A percentile compares a stretch with the other conserved stretches of the same genome.
Evolutionary conservation across 2,329 filamentous ascomycete species (phyloP).

Genomic region (Calonectria montana): DNA sequence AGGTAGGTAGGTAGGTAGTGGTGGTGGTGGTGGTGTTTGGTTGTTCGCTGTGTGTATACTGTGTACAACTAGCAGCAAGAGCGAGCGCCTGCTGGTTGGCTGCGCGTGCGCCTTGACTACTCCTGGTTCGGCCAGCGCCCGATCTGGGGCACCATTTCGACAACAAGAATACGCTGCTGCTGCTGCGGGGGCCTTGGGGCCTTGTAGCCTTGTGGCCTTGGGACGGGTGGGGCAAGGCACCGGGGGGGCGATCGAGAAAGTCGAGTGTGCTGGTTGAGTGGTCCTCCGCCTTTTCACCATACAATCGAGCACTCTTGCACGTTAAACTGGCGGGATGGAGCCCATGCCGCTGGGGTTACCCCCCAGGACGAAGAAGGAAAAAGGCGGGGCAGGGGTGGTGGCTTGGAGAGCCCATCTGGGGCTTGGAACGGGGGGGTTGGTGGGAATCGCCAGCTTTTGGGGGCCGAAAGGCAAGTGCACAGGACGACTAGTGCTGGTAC

Average conservation of each 20-base stretch:
- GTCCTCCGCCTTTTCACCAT: slow-evolving; percentile 43
- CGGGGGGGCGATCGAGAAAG: neutral
- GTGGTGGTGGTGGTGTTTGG: too few species aligned
- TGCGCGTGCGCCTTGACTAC: neutral
- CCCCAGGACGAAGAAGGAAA: slow-evolving; percentile 30
- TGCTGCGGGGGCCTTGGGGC: slow-evolving; percentile 4
- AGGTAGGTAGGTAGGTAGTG: too few species aligned
- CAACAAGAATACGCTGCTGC: neutral
- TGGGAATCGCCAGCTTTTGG: neutral
- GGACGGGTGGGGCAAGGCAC: neutral
- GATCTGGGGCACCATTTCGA: neutral
- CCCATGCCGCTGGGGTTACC: slow-evolving; percentile 23
- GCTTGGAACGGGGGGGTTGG: slow-evolving; percentile 11
- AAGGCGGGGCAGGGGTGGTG: slow-evolving; percentile 28
- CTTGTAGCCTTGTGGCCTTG: slow-evolving; percentile 6
- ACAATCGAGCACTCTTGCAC: slow-evolving; percentile 34
- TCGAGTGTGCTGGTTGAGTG: neutral
- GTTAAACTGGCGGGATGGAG: slow-evolving; percentile 41
- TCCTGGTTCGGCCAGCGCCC: neutral
- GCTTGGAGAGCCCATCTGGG: slow-evolving; percentile 20
- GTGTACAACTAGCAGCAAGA: neutral
- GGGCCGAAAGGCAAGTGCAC: neutral
- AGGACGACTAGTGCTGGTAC: neutral
- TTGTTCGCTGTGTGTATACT: neutral
- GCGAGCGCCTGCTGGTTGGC: neutral